Conservation (phyloP, 306 rosid species). For the Vicia villosa region DNA sequence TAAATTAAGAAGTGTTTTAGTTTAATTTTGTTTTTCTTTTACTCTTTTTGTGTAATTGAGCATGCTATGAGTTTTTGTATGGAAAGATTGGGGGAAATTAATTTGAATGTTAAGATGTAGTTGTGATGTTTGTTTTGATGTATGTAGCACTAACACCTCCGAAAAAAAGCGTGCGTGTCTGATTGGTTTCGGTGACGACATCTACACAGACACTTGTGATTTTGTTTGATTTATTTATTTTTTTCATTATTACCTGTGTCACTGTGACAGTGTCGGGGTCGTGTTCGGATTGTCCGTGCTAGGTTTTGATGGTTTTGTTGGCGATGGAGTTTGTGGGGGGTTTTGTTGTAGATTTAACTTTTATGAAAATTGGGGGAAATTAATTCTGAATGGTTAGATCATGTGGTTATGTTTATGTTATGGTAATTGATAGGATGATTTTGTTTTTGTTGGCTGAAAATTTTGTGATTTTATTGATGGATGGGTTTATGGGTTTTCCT, state of each 20-base stretch:
- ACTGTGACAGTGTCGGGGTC: no score
- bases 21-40: background rate
- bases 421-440: conserved; percentile 23
- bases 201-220: background rate
- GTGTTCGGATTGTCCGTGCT: no score
- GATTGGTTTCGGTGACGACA: no score
- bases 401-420: conserved; percentile 19
- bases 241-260: no score
- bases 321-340: background rate
- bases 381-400: background rate
- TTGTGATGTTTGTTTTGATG: background rate
- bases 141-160: no score
- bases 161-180: no score
- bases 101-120: background rate
- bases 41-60: background rate
- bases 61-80: background rate
- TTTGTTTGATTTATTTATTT: background rate
- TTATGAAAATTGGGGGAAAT: background rate
- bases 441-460: background rate
- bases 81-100: background rate
- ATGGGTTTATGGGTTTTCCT: background rate
- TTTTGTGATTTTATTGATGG: conserved; percentile 22
- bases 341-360: background rate
- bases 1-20: background rate
- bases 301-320: background rate